Conservation (phyloP, 257 asterid species). For the Nicotiana sylvestris region DNA sequence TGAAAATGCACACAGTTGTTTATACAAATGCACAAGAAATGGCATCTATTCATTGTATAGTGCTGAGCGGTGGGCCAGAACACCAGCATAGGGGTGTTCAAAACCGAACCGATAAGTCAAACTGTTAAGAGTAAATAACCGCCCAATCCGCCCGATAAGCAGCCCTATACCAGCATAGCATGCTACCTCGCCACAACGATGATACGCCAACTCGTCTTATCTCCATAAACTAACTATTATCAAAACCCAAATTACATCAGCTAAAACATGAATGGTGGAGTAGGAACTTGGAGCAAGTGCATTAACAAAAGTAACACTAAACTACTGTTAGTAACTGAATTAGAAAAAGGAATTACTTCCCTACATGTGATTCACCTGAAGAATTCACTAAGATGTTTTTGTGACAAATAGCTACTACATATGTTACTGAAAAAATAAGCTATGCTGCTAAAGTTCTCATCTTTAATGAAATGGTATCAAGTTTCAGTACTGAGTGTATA, state of each 20-base stretch:
- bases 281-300: conserved; percentile 1
- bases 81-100: neutral
- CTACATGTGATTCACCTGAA: neutral
- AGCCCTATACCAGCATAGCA: neutral
- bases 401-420: neutral
- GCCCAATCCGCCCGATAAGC: too few relatives aligned
- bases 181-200: neutral
- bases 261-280: conserved; percentile 7
- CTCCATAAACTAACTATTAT: neutral
- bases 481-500: conserved; percentile 27
- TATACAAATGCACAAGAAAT: neutral
- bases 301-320: neutral
- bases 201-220: neutral
- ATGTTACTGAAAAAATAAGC: neutral
- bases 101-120: too few relatives aligned
- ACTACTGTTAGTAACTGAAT: neutral
- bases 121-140: too few relatives aligned
- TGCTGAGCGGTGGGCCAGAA: neutral
- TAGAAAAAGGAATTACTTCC: neutral
- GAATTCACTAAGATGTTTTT: neutral
- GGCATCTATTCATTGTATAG: neutral
- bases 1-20: neutral
- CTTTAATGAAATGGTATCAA: conserved; percentile 6
- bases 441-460: neutral
- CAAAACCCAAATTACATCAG: neutral